Base-by-base conservation (phyloP, 352 stramenopile genomes). In the Globisporangium carolinianum region DNA sequence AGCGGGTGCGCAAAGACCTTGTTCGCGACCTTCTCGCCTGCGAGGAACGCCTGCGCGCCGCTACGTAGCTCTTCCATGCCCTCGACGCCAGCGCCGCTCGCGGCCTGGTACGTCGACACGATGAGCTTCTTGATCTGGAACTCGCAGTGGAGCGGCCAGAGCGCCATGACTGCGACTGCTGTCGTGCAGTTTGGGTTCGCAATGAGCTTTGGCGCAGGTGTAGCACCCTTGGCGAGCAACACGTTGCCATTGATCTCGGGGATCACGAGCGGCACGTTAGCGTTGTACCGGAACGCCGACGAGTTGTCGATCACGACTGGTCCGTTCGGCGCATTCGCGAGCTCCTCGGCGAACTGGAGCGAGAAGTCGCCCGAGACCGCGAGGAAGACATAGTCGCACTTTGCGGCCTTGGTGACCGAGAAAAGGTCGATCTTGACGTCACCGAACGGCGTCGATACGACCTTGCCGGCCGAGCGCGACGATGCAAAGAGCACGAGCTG, bases 131-230 rank as follows among this genome's bases (percentile, higher is more conserved):
- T 98, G 60, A 98, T 87, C 53, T 85, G 86, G 74, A 98, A 99
- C 51, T 97, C 75, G 58, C 97, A 96, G 76, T 98, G 93, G 53
- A 99, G 73, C 38, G 97, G 97, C 83, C 86, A 98, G 12, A 99
- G 72, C 53, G 95, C 97, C 95, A 99, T 98, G 47, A 96, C 80
- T 39, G 95, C 97, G 62, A 99, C 98, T 10, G 95, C 95, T 41
- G 97, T 99, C 53, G 97, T 99, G 76, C 97, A 99, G 72, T 99
- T 99, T 12, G 97, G 97, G 81, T 99, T 99, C n/a, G 97, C 96
- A 62, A 99, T 98, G 53, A 99, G 67, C 61, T 97, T 98, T 60
- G 86, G 73, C 53, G 64, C 61, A 32, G 60, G 10, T 50, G 66
- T 66, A 42, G 36, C 65, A 24, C 58, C 76, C 74, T 76, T 91